Conservation (phyloP, 352 stramenopile genomes). For the Globisporangium polare region DNA sequence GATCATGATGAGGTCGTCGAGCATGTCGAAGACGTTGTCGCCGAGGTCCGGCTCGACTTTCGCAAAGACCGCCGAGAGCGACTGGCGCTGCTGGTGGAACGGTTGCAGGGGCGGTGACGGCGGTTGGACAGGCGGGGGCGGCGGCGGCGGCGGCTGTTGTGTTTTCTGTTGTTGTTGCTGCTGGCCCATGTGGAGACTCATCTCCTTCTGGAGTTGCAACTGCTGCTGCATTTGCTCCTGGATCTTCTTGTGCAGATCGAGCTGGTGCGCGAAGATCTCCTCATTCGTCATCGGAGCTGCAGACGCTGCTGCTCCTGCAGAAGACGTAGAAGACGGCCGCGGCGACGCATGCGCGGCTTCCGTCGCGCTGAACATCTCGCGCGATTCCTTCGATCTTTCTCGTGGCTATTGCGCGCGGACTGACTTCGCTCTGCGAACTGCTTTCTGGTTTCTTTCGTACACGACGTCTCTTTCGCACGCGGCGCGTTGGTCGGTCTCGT, state of each 20-base stretch:
- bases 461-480: neutral
- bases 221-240: slow-evolving; percentile 86
- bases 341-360: slow-evolving; percentile 3
- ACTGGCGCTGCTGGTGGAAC: slow-evolving; percentile 24
- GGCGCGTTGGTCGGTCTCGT: neutral
- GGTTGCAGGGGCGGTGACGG: slow-evolving; percentile 24
- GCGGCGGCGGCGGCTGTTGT: neutral
- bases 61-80: slow-evolving; percentile 53
- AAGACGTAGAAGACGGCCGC: slow-evolving; percentile 6
- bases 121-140: slow-evolving; percentile 1
- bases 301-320: neutral
- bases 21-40: slow-evolving; percentile 87
- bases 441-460: too few relatives aligned
- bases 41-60: slow-evolving; percentile 79
- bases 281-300: slow-evolving; percentile 59
- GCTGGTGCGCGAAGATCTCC: slow-evolving; percentile 74
- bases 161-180: slow-evolving; percentile 11
- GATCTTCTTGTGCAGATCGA: slow-evolving; percentile 81
- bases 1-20: slow-evolving; percentile 87
- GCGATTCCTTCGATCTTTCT: slow-evolving; percentile 9
- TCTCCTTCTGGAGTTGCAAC: slow-evolving; percentile 84
- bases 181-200: slow-evolving; percentile 64
- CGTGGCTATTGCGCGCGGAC: neutral
- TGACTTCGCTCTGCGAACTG: neutral
- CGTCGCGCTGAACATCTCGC: slow-evolving; percentile 11